Percentiles rank a stretch among this genome's conserved stretches.
Conservation (phyloP, 129 eudicot species). For the Arctium lappa region DNA sequence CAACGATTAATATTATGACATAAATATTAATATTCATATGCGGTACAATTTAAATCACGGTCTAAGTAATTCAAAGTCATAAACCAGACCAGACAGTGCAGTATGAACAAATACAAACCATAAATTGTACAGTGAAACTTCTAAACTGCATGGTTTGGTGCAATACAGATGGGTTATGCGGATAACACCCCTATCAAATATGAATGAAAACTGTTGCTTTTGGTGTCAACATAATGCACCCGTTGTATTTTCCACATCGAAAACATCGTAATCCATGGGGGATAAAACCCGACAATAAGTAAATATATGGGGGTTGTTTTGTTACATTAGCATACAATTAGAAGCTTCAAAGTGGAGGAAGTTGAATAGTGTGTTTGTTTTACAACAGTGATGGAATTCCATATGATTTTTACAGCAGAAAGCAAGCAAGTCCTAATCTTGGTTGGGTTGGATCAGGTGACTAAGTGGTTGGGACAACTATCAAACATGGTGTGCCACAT, state of each 20-base stretch:
- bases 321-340: constrained; percentile 24
- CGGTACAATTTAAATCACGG: too few relatives aligned
- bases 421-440: background rate
- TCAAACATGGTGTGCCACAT: constrained; percentile 96
- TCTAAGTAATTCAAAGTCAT: too few relatives aligned
- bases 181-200: background rate
- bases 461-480: constrained; percentile 85
- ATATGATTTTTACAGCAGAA: constrained; percentile 25
- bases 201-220: background rate
- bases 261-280: background rate
- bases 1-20: too few relatives aligned
- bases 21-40: too few relatives aligned
- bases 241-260: background rate
- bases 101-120: too few relatives aligned
- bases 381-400: constrained; percentile 29
- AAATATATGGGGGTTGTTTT: background rate
- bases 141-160: too few relatives aligned
- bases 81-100: too few relatives aligned
- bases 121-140: too few relatives aligned
- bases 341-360: constrained; percentile 9
- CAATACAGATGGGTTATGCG: too few relatives aligned
- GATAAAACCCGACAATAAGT: background rate
- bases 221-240: background rate
- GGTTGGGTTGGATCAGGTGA: constrained; percentile 33
- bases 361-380: constrained; percentile 12